Evolutionary conservation across 495 filamentous ascomycete genomes (phyloP).

Genomic region (Alectoria sarmentosa): DNA sequence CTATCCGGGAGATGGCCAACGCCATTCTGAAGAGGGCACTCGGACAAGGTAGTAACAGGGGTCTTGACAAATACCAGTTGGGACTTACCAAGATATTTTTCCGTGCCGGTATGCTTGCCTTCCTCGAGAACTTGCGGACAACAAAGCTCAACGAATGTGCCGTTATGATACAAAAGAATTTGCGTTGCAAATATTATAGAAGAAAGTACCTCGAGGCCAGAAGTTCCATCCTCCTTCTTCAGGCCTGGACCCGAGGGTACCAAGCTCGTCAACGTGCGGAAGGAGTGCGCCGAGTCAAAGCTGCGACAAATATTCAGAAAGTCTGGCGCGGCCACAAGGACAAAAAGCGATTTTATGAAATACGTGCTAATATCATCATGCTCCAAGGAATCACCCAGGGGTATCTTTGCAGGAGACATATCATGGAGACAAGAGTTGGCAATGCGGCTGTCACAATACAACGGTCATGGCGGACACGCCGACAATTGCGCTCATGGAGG

Average conservation of each 20-base stretch:
- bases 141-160: constrained; percentile 87
- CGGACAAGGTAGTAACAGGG: constrained; percentile 68
- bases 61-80: constrained; percentile 90
- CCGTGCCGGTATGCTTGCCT: constrained; percentile 96
- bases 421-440: constrained; percentile 87
- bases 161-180: constrained; percentile 98
- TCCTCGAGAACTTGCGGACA: constrained; percentile 89
- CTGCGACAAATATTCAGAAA: constrained; percentile 89
- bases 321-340: constrained; percentile 91
- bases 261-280: constrained; percentile 70
- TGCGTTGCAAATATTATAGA: constrained; percentile 90
- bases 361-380: constrained; percentile 74
- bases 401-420: constrained; percentile 76
- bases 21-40: constrained; percentile 87
- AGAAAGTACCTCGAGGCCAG: constrained; percentile 86
- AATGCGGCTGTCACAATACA: constrained; percentile 91
- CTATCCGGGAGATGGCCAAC: constrained; percentile 89
- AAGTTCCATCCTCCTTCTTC: constrained; percentile 68
- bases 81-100: constrained; percentile 99
- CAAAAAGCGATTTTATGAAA: constrained; percentile 63
- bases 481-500: constrained; percentile 73
- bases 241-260: constrained; percentile 66
- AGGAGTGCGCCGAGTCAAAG: constrained; percentile 73
- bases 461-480: constrained; percentile 76
- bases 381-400: constrained; percentile 88